Percentiles rank a stretch among this genome's conserved stretches.
Conservation (phyloP, 176 grass and related monocot species). For the Cenchrus americanus region DNA sequence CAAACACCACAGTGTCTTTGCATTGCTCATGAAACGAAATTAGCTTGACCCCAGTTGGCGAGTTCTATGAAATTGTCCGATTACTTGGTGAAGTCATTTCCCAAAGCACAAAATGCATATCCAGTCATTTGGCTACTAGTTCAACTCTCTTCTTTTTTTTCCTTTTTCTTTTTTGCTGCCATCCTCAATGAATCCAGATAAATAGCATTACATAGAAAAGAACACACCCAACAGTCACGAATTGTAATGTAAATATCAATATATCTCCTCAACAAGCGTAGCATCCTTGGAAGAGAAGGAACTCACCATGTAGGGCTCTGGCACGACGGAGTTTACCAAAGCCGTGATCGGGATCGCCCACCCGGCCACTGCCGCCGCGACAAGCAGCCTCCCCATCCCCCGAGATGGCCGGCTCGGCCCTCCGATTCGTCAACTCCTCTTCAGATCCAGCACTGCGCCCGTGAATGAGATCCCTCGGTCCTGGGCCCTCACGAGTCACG, state of each 20-base stretch:
- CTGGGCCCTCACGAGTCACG: not conserved
- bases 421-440: not conserved
- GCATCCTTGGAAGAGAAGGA: not conserved
- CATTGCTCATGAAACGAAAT: not conserved
- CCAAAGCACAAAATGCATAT: not conserved
- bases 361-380: conserved; percentile 42
- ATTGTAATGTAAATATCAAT: too few species aligned
- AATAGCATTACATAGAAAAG: not conserved
- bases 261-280: not conserved
- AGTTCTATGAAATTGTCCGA: not conserved
- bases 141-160: not conserved
- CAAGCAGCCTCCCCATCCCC: conserved; percentile 55
- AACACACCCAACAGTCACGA: not conserved
- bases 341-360: conserved; percentile 57
- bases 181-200: not conserved
- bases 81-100: not conserved
- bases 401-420: not conserved
- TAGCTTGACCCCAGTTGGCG: not conserved
- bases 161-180: not conserved
- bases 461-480: not conserved
- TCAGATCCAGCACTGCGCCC: conserved; percentile 43
- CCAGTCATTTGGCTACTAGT: not conserved
- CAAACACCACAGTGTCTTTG: not conserved
- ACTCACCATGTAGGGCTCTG: conserved; percentile 81
- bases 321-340: conserved; percentile 66